Evolutionary conservation across 176 grass and related monocot species (phyloP), one percentile per base, ranked within the genome.

Genomic region (Zoysia pacifica): DNA sequence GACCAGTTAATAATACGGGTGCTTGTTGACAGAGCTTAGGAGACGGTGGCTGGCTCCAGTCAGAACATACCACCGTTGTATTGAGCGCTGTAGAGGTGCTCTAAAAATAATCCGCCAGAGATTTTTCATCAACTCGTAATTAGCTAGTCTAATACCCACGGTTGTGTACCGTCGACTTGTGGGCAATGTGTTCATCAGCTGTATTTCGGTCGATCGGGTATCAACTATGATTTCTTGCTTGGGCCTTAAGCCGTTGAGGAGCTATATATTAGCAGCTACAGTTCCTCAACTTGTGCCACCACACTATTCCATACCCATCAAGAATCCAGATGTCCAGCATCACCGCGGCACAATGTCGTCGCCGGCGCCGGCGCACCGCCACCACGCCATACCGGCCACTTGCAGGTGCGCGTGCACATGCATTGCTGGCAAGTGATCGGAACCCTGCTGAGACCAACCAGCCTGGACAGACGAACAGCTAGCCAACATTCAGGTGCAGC

Each of bases 341-440:
- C 65, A 36, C 44, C n/a, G 38, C 79, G 44, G 44, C 75, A 50
- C 15, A 11, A 16, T 52, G 76, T 14, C 68, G 5, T 51, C 68
- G 4, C 79, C 60, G 59, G 80, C 37, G 59, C 69, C 69, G 69
- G 15, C 59, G 36, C 70, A 52, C 80, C 46, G 48, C 47, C 70
- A 64, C 70, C 48, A 60, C 11, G 70, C 80, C 80, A 82, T 82
- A 65, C 80, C 70, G 38, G 80, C 40, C n/a, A 49, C 60, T 51
- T 36, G 69, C 28, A 28, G 28, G 28, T 9, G 28, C 28, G 28
- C 28, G 28, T 28, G 28, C 28, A 28, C 28, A 28, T 28, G 28
- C 28, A 28, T 28, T 28, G 28, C 28, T 9, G 62, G 12, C 35
- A 4, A 64, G 36, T 9, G 18, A 11, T 50, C 60, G 13, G 45